These are phyloP conservation scores for Ananas comosus DNA, from an alignment of 176 grass and related monocot genomes.

Conservation along the genomic window DNA sequence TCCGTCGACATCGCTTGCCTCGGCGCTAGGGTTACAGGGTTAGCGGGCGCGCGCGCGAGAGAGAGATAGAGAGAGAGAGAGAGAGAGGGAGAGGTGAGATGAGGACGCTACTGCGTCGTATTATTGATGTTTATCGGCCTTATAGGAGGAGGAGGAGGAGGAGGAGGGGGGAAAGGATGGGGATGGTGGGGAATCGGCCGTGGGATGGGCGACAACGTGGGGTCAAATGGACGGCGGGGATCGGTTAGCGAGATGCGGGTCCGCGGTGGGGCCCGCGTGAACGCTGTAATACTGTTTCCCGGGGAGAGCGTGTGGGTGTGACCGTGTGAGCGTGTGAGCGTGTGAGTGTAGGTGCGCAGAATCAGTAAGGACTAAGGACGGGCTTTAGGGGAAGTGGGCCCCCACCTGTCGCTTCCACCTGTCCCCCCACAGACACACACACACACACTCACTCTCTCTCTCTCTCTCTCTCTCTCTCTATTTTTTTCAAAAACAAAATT, in stretches of 20 bases:
- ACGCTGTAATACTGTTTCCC: too few species aligned
- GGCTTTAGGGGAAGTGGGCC: neutral
- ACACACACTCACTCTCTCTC: neutral
- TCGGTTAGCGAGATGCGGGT: too few species aligned
- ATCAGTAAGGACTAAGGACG: constrained; percentile 1
- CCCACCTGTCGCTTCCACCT: neutral
- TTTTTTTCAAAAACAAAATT: neutral
- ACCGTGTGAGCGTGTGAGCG: neutral
- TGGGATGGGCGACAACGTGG: too few species aligned
- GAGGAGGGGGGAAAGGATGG: neutral
- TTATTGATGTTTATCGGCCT: too few species aligned
- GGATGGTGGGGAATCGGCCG: too few species aligned
- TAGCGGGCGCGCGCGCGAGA: too few species aligned
- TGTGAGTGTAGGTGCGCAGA: neutral
- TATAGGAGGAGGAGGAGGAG: neutral
- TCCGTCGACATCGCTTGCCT: constrained; percentile 2
- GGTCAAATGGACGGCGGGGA: too few species aligned
- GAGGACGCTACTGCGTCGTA: too few species aligned
- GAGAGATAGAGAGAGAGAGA: neutral
- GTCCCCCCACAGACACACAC: neutral
- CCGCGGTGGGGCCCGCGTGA: too few species aligned
- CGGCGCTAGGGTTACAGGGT: neutral
- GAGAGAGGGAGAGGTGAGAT: neutral
- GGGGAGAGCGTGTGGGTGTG: neutral
- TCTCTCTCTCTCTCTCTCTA: neutral